phyloP scores from a whole-genome alignment of 352 stramenopile species.

The Phytophthora europaea region DNA sequence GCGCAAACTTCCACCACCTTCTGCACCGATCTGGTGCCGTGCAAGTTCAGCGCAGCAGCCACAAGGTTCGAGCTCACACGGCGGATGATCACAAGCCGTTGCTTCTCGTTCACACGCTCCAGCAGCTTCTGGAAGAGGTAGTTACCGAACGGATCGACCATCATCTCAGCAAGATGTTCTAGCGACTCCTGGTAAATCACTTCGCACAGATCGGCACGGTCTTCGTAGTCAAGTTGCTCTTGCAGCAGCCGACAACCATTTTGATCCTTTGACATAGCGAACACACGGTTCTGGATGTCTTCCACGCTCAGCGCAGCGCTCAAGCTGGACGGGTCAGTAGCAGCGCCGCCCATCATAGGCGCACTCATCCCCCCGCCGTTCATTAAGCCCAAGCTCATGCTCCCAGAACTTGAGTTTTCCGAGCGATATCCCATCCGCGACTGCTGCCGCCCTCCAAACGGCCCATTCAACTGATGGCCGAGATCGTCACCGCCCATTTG shows the following conservation, averaged over 20 bases:
- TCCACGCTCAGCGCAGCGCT: constrained; percentile 68
- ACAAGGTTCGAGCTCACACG: constrained; percentile 95
- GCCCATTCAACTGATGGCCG: constrained; percentile 29
- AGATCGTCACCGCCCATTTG: constrained; percentile 41
- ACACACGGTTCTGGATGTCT: constrained; percentile 84
- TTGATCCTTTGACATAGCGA: constrained; percentile 96
- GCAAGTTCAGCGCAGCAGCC: constrained; percentile 97
- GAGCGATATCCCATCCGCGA: constrained; percentile 42
- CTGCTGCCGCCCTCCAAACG: constrained; percentile 39
- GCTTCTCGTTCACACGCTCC: constrained; percentile 92
- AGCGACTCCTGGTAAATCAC: constrained; percentile 98
- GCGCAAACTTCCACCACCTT: constrained; percentile 98
- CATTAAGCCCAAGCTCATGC: constrained; percentile 38
- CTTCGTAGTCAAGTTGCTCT: constrained; percentile 96
- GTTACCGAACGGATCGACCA: constrained; percentile 99
- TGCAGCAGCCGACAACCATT: constrained; percentile 98
- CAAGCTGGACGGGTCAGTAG: constrained; percentile 38
- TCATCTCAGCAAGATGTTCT: constrained; percentile 96
- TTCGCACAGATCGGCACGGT: constrained; percentile 91
- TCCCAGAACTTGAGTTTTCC: constrained; percentile 22
- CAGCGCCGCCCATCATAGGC: constrained; percentile 36
- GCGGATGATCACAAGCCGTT: constrained; percentile 94
- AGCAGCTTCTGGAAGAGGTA: constrained; percentile 99
- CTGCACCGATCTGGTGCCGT: constrained; percentile 98
- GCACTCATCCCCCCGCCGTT: constrained; percentile 37